Conservation (phyloP, 2,329 filamentous ascomycete species). For the Diaporthe citrichinensis region DNA sequence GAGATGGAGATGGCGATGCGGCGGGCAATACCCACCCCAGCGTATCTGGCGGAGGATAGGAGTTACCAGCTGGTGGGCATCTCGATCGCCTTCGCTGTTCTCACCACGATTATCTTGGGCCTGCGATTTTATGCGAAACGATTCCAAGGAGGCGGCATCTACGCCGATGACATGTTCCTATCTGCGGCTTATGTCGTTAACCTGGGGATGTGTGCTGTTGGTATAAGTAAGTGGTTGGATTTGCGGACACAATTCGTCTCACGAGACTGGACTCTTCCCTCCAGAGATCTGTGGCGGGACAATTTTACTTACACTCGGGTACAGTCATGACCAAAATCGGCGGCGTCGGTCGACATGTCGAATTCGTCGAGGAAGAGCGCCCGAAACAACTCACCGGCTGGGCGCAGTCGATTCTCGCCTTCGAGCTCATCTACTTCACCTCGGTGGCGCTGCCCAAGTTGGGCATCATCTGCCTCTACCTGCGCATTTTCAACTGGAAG, state of each 20-base stretch:
- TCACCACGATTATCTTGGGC: constrained; percentile 41
- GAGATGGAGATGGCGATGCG: constrained; percentile 7
- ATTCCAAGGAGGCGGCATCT: constrained; percentile 40
- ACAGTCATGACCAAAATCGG: constrained; percentile 46
- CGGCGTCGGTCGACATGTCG: constrained; percentile 47
- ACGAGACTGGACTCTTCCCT: neutral
- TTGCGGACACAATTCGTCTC: too few relatives aligned
- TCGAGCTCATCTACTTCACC: constrained; percentile 49
- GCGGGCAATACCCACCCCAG: constrained; percentile 1
- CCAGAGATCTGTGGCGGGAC: neutral
- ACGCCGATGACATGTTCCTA: constrained; percentile 43
- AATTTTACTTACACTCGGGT: neutral
- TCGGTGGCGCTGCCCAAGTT: constrained; percentile 49
- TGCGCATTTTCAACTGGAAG: constrained; percentile 50
- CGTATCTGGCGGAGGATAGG: constrained; percentile 35
- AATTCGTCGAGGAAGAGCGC: constrained; percentile 41
- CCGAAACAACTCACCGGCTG: constrained; percentile 43
- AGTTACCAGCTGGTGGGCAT: constrained; percentile 40
- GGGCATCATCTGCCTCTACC: constrained; percentile 49
- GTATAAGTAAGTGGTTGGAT: constrained; percentile 40
- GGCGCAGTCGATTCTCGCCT: constrained; percentile 47
- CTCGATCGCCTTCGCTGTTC: constrained; percentile 43
- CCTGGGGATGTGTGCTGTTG: constrained; percentile 45
- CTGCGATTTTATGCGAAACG: constrained; percentile 44
- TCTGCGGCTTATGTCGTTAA: constrained; percentile 44